These are phyloP conservation scores for Penicillium thymicola DNA, from an alignment of 2,329 filamentous ascomycete species.

Conservation along the genomic window DNA sequence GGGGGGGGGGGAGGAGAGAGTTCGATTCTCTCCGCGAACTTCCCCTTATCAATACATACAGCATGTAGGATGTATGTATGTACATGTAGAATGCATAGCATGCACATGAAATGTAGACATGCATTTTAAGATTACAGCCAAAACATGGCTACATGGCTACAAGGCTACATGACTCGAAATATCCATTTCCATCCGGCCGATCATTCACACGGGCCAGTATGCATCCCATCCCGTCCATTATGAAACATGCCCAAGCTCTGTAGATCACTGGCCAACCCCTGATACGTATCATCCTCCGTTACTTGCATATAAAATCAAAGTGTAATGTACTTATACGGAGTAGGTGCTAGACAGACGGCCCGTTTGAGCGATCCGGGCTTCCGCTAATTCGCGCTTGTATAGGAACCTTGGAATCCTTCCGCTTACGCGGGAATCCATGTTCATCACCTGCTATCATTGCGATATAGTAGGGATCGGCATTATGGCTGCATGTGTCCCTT, in stretches of 20 bases:
- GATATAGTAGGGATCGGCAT: slow-evolving; percentile 10
- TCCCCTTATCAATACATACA: not conserved
- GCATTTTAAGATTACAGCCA: not conserved
- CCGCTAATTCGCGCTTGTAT: not conserved
- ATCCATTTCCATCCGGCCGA: slow-evolving; percentile 2
- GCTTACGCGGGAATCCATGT: not conserved
- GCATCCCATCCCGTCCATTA: slow-evolving; percentile 18
- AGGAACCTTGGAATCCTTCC: not conserved
- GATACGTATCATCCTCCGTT: not conserved
- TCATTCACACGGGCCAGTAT: slow-evolving; percentile 20
- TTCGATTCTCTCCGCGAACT: not conserved
- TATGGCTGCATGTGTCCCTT: not conserved
- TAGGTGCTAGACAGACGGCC: not conserved
- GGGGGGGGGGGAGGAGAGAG: not conserved
- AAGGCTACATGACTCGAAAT: not conserved
- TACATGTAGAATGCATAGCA: not conserved
- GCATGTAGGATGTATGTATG: not conserved
- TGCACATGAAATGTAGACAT: not conserved
- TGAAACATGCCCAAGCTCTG: slow-evolving; percentile 22
- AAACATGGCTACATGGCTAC: not conserved
- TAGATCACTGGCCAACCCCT: slow-evolving; percentile 18
- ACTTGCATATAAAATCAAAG: slow-evolving; percentile 3
- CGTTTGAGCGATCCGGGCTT: not conserved
- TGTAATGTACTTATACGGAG: not conserved
- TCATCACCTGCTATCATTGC: not conserved